phyloP scores from a whole-genome alignment of 1,284 basidiomycete species.

The Cryptococcus sp. region DNA sequence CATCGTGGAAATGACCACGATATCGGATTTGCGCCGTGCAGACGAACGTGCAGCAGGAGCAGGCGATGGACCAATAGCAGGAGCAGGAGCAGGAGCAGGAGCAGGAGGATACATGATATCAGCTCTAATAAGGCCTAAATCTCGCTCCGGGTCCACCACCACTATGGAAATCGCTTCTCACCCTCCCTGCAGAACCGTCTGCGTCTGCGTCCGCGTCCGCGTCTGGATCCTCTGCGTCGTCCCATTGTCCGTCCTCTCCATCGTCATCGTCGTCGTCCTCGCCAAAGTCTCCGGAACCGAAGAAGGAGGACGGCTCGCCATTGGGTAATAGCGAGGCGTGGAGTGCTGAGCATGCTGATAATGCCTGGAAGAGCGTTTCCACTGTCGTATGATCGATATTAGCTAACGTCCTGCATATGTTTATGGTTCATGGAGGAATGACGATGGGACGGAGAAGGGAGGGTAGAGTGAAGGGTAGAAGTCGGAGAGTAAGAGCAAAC shows the following conservation, averaged over 20 bases:
- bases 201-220: slow-evolving; percentile 62
- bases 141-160: slow-evolving; percentile 61
- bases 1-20: no score
- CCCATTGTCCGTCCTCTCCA: slow-evolving; percentile 26
- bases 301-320: slow-evolving; percentile 52
- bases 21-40: no score
- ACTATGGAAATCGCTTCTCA: slow-evolving; percentile 86
- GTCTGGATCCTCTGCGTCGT: slow-evolving; percentile 53
- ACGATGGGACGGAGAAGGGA: neutral
- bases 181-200: slow-evolving; percentile 81
- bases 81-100: neutral
- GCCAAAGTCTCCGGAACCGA: slow-evolving; percentile 54
- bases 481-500: slow-evolving; percentile 41
- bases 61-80: no score
- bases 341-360: slow-evolving; percentile 85
- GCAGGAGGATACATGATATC: neutral
- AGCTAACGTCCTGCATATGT: neutral
- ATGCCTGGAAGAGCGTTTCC: slow-evolving; percentile 80
- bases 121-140: slow-evolving; percentile 77
- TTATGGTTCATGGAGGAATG: no score
- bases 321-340: slow-evolving; percentile 70
- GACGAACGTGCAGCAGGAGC: no score
- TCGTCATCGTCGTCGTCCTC: slow-evolving; percentile 52
- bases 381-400: slow-evolving; percentile 57
- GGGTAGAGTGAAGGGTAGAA: neutral